A percentile compares a stretch with the other conserved stretches of the same genome.
phyloP scores from a whole-genome alignment of 2,329 filamentous ascomycete species.

The Pyricularia sp. region DNA sequence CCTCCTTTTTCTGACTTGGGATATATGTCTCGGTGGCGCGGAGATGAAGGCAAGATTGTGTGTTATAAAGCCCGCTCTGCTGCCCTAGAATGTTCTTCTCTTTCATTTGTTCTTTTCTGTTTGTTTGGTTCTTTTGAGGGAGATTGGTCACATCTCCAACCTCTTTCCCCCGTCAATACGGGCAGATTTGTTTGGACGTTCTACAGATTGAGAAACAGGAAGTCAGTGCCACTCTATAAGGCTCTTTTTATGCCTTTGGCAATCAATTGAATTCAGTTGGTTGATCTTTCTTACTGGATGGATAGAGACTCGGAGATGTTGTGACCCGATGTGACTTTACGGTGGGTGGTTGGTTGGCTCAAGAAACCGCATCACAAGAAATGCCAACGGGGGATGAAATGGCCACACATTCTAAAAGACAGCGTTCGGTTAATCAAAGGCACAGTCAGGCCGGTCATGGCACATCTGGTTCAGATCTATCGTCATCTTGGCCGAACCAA shows the following conservation, averaged over 20 bases:
- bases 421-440: too few species aligned
- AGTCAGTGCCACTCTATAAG: not conserved
- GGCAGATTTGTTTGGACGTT: not conserved
- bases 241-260: not conserved
- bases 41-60: not conserved
- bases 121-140: not conserved
- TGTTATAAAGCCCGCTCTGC: not conserved
- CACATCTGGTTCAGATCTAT: not conserved
- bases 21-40: not conserved
- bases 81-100: not conserved
- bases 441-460: not conserved
- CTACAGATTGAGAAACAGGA: not conserved
- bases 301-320: too few species aligned
- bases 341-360: not conserved
- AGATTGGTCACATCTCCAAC: not conserved
- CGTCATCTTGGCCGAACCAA: not conserved
- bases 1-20: not conserved
- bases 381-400: too few species aligned
- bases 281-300: too few species aligned
- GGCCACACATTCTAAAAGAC: too few species aligned
- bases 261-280: too few species aligned
- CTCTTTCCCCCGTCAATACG: not conserved
- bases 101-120: not conserved
- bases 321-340: too few species aligned
- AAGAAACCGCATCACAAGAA: not conserved